A percentile compares a stretch with the other conserved stretches of the same genome.
Conservation (phyloP, 1,139 yeast species). For the Yamadazyma membranifaciens region DNA sequence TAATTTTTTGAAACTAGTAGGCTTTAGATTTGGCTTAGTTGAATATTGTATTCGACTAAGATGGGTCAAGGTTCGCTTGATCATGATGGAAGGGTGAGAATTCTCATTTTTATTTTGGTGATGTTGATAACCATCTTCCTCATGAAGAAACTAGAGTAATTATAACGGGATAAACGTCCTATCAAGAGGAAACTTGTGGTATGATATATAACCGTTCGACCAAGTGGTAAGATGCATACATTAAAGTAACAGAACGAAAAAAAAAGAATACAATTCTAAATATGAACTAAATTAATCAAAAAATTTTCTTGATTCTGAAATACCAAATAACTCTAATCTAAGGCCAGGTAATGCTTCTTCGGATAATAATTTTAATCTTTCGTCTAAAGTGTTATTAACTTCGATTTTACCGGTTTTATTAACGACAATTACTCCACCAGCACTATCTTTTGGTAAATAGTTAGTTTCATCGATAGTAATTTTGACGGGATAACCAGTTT, state of each 20-base stretch:
- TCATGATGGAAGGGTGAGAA: background rate
- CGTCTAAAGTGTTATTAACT: conserved; percentile 90
- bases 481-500: conserved; percentile 50
- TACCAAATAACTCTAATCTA: conserved; percentile 87
- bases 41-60: no score
- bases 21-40: background rate
- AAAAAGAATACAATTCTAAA: background rate
- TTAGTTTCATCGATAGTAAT: conserved; percentile 54
- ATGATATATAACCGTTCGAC: no score
- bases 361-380: conserved; percentile 79
- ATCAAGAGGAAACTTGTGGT: no score
- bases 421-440: conserved; percentile 83
- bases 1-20: background rate
- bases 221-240: background rate
- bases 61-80: no score
- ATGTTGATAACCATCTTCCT: background rate
- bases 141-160: no score
- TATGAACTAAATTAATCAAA: conserved; percentile 54
- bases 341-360: conserved; percentile 91
- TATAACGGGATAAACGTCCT: no score
- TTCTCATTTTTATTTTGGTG: background rate
- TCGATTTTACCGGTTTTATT: conserved; percentile 80
- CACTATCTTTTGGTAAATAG: conserved; percentile 57
- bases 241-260: background rate
- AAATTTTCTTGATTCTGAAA: conserved; percentile 83